These are phyloP conservation scores for Rhizoclosmatium sp. DNA, from an alignment of 192 early-diverging fungal species.

Conservation along the genomic window DNA sequence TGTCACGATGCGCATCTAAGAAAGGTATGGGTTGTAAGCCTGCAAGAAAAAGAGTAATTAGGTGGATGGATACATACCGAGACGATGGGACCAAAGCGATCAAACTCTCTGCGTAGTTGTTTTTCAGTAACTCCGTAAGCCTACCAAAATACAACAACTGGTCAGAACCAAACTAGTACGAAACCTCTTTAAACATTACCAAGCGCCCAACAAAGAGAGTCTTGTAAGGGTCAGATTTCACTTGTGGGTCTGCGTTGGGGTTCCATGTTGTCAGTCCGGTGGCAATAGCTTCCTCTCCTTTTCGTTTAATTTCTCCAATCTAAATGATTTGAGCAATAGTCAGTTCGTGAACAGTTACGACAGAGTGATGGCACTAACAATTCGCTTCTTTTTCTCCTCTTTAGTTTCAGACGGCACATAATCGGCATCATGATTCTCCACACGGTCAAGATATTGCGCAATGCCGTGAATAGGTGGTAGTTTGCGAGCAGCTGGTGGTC, in stretches of 20 bases:
- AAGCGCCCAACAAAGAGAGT: constrained; percentile 89
- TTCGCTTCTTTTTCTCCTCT: constrained; percentile 72
- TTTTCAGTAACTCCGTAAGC: constrained; percentile 79
- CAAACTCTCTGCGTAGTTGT: constrained; percentile 78
- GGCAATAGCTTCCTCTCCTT: constrained; percentile 67
- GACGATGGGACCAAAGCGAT: constrained; percentile 81
- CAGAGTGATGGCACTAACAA: constrained; percentile 52
- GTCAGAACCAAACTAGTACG: too few relatives aligned
- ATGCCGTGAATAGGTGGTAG: constrained; percentile 66
- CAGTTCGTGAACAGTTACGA: not conserved
- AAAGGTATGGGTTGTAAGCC: not conserved
- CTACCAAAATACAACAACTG: constrained; percentile 38
- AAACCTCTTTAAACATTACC: constrained; percentile 42
- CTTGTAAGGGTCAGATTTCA: constrained; percentile 88
- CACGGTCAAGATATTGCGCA: constrained; percentile 60
- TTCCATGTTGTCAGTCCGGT: constrained; percentile 69
- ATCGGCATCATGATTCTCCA: constrained; percentile 69
- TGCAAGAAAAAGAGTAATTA: not conserved
- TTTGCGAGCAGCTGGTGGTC: constrained; percentile 62
- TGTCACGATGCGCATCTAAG: constrained; percentile 73
- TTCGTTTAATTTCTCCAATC: constrained; percentile 62
- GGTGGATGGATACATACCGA: constrained; percentile 58
- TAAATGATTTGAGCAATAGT: constrained; percentile 31
- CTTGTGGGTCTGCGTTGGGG: constrained; percentile 75
- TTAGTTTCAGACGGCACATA: constrained; percentile 76